Conservation (phyloP, 106 monocot genomes). For the Amphibolis antarctica region DNA sequence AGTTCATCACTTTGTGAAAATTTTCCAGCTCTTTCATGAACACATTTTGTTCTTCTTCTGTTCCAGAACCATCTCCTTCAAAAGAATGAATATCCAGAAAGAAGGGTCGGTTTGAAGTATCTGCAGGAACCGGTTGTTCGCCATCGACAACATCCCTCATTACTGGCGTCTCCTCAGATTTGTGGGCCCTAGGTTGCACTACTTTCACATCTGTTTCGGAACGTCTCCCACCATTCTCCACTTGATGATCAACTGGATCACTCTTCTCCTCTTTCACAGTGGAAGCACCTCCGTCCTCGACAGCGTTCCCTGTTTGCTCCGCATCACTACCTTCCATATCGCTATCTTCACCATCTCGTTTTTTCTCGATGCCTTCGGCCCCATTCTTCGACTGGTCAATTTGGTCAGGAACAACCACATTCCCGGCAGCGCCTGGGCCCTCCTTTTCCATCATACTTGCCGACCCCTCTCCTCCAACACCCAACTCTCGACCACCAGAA, state of each 20-base stretch:
- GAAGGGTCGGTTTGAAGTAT: constrained; percentile 15
- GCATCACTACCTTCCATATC: background rate
- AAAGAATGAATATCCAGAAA: constrained; percentile 27
- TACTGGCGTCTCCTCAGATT: constrained; percentile 10
- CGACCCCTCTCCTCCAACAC: background rate
- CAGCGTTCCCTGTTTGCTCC: background rate
- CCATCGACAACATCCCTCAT: constrained; percentile 22
- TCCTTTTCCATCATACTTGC: background rate
- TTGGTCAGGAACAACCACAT: background rate
- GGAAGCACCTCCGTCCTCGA: background rate
- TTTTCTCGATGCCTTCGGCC: background rate
- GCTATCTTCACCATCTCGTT: background rate
- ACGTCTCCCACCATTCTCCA: background rate
- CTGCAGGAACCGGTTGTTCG: constrained; percentile 13
- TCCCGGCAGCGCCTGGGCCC: background rate
- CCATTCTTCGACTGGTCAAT: background rate
- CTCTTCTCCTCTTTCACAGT: background rate
- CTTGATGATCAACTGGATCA: background rate
- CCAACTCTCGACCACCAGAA: background rate
- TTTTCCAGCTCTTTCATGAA: constrained; percentile 89
- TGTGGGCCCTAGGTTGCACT: constrained; percentile 11
- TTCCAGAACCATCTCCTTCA: constrained; percentile 80
- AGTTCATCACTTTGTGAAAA: constrained; percentile 58
- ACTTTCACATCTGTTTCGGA: constrained; percentile 12
- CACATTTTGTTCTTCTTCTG: constrained; percentile 74